These are phyloP conservation scores for Ruellia speciosa DNA, from an alignment of 305 asterid genomes.

Conservation along the genomic window DNA sequence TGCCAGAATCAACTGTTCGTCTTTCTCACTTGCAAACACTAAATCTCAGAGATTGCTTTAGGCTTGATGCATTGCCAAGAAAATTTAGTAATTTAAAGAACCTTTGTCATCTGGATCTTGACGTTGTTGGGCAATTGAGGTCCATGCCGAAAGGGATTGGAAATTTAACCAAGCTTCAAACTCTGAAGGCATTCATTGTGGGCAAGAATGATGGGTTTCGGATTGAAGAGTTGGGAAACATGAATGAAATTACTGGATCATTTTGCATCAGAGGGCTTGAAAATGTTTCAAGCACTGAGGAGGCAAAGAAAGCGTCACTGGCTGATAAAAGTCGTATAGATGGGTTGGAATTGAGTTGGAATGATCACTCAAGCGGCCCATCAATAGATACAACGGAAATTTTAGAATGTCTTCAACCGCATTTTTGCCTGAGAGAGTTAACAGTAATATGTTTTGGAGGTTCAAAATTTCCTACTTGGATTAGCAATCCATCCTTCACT, in stretches of 20 bases:
- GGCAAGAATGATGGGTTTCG: conserved; percentile 31
- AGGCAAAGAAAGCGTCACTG: conserved; percentile 33
- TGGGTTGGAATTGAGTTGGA: conserved; percentile 32
- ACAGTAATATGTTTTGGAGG: conserved; percentile 26
- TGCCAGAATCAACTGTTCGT: conserved; percentile 28
- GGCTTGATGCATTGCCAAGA: conserved; percentile 28
- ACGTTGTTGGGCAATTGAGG: conserved; percentile 26
- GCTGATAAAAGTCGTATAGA: conserved; percentile 22
- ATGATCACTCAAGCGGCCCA: conserved; percentile 4
- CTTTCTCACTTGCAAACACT: conserved; percentile 33
- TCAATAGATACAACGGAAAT: conserved; percentile 18
- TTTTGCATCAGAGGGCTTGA: conserved; percentile 34
- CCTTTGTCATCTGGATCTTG: conserved; percentile 37
- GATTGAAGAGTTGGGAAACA: conserved; percentile 30
- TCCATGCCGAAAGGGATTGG: conserved; percentile 43
- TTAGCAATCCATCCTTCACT: conserved; percentile 28
- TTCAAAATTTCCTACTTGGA: conserved; percentile 34
- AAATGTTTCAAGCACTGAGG: conserved; percentile 27
- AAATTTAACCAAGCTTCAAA: conserved; percentile 28
- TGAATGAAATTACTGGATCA: conserved; percentile 39
- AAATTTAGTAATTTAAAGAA: conserved; percentile 27
- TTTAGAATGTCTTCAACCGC: conserved; percentile 34
- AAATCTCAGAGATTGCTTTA: conserved; percentile 27
- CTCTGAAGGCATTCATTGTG: conserved; percentile 34
- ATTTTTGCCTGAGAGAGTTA: conserved; percentile 30